Evolutionary conservation across 2,329 filamentous ascomycete species (phyloP).

Genomic region (Pseudocercospora fuligena): DNA sequence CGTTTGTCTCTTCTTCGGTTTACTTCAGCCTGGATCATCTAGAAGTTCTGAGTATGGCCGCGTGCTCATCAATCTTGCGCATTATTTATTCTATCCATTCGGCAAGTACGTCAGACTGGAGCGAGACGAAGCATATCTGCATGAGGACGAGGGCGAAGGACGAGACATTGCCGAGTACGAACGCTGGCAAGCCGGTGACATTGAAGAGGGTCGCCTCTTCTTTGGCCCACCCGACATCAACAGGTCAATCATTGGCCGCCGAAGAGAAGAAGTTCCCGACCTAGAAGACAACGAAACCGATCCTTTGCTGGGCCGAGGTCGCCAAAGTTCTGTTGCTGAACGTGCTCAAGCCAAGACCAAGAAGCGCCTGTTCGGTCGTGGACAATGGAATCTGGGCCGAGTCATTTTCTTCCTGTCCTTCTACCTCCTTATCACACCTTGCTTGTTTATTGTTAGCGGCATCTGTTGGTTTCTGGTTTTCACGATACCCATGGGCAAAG

Average conservation of each 20-base stretch:
- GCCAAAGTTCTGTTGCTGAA: constrained; percentile 34
- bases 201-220: constrained; percentile 93
- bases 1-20: constrained; percentile 76
- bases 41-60: constrained; percentile 85
- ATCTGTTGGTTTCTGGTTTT: constrained; percentile 98
- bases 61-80: constrained; percentile 80
- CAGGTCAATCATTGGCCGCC: constrained; percentile 82
- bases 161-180: constrained; percentile 98
- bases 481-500: constrained; percentile 97
- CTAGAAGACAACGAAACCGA: constrained; percentile 75
- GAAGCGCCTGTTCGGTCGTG: constrained; percentile 88
- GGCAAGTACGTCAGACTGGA: constrained; percentile 93
- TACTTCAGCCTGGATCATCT: constrained; percentile 72
- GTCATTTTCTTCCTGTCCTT: constrained; percentile 97
- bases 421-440: constrained; percentile 87
- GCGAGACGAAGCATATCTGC: constrained; percentile 89
- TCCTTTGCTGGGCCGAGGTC: constrained; percentile 73
- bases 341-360: constrained; percentile 58
- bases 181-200: constrained; percentile 96
- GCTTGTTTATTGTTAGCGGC: constrained; percentile 80
- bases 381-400: constrained; percentile 91
- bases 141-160: constrained; percentile 94
- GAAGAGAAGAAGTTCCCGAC: constrained; percentile 87
- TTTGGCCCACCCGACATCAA: constrained; percentile 77
- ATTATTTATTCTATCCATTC: constrained; percentile 94